These are phyloP conservation scores for Rhododendron ovatum DNA, from an alignment of 148 eudicot species.

Conservation along the genomic window DNA sequence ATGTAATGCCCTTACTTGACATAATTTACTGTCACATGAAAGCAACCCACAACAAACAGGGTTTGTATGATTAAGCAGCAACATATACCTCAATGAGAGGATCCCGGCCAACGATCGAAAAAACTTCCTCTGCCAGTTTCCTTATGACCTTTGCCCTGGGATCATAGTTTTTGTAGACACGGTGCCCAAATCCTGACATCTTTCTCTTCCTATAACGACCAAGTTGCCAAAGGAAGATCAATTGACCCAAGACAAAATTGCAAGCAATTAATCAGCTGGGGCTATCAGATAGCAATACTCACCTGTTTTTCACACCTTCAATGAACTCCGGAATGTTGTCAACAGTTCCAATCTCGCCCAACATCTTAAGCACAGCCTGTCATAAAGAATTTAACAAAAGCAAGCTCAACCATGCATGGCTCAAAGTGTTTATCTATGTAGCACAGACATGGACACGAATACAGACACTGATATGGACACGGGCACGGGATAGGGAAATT, in stretches of 20 bases:
- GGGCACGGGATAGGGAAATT: too few relatives aligned
- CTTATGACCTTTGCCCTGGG: constrained; percentile 95
- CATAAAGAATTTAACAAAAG: neutral
- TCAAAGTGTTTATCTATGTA: too few relatives aligned
- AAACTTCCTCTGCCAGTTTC: constrained; percentile 94
- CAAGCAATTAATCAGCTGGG: neutral
- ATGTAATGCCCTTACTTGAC: neutral
- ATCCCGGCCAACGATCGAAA: constrained; percentile 95
- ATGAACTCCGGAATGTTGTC: constrained; percentile 96
- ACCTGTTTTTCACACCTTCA: constrained; percentile 98
- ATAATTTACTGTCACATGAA: neutral
- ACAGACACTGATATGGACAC: too few relatives aligned
- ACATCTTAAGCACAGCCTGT: constrained; percentile 95
- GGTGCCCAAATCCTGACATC: constrained; percentile 99
- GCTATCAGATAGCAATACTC: neutral
- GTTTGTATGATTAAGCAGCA: neutral
- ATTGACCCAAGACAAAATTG: neutral
- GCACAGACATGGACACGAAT: too few relatives aligned
- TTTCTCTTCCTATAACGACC: constrained; percentile 71
- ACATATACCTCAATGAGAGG: constrained; percentile 88
- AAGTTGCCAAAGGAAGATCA: constrained; percentile 5
- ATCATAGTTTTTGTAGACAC: constrained; percentile 95
- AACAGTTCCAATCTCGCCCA: constrained; percentile 85
- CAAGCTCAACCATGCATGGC: neutral
- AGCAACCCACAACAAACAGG: neutral